Evolutionary conservation across 768 basidiomycete species (phyloP).

Genomic region (Tricholoma hemisulphureum): DNA sequence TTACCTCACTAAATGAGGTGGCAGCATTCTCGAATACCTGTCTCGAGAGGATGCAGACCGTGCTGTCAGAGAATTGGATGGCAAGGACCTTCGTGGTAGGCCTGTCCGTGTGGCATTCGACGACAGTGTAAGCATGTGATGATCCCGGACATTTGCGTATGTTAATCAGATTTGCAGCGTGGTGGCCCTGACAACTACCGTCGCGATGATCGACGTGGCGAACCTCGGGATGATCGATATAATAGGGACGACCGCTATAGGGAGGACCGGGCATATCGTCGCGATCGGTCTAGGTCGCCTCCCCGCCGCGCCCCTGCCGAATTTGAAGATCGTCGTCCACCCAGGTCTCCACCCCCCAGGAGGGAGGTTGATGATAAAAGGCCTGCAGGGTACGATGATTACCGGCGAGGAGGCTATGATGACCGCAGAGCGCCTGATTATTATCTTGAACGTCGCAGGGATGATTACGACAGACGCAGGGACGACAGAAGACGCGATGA

Average conservation of each 20-base stretch:
- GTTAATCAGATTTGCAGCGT: constrained; percentile 42
- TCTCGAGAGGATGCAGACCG: constrained; percentile 88
- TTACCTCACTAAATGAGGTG: not conserved
- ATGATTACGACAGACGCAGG: constrained; percentile 65
- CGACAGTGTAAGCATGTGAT: constrained; percentile 47
- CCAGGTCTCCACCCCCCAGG: constrained; percentile 78
- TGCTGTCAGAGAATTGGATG: constrained; percentile 85
- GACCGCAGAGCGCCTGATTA: constrained; percentile 80
- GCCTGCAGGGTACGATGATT: constrained; percentile 91
- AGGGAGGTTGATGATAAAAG: constrained; percentile 83
- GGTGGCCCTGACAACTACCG: constrained; percentile 71
- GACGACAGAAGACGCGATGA: constrained; percentile 82
- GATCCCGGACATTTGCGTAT: not conserved
- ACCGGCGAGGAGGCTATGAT: constrained; percentile 81
- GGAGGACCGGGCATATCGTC: constrained; percentile 56
- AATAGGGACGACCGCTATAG: constrained; percentile 60
- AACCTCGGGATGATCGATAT: constrained; percentile 55
- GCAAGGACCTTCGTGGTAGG: constrained; percentile 83
- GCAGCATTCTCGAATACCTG: constrained; percentile 87
- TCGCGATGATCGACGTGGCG: constrained; percentile 69
- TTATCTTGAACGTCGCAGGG: constrained; percentile 87
- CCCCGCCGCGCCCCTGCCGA: constrained; percentile 57
- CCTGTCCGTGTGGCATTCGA: constrained; percentile 70
- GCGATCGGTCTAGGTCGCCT: constrained; percentile 84
- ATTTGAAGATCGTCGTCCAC: constrained; percentile 65